Conservation (phyloP, 352 stramenopile genomes). For the Phytophthora fragariae region DNA sequence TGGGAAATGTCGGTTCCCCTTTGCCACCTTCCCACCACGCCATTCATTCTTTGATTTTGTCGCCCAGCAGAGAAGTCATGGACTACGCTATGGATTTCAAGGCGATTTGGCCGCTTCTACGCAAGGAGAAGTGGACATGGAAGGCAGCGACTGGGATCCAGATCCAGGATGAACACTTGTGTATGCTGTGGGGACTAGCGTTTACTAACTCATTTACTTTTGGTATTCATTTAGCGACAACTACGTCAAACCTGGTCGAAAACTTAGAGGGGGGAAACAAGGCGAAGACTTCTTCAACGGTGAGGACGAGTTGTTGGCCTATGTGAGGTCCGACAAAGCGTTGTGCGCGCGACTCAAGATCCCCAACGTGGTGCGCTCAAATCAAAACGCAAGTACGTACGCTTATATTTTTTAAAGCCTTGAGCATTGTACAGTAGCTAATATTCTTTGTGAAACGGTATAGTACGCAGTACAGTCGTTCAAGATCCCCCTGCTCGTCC, state of each 20-base stretch:
- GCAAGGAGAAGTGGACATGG: background rate
- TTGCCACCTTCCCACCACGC: background rate
- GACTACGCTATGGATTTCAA: background rate
- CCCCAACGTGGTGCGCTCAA: background rate
- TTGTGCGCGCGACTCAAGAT: conserved; percentile 9
- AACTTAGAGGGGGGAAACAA: background rate
- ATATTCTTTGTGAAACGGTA: too few relatives aligned
- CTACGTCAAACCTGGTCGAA: conserved; percentile 9
- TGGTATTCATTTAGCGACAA: background rate
- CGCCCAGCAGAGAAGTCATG: background rate
- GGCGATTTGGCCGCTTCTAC: background rate
- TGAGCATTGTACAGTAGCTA: too few relatives aligned
- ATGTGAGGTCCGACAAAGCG: background rate
- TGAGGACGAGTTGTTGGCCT: background rate
- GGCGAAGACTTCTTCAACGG: conserved; percentile 16
- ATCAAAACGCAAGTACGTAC: background rate
- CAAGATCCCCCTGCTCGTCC: background rate
- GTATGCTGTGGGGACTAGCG: background rate
- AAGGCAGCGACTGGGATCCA: background rate
- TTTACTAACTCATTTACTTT: background rate
- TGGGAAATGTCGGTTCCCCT: background rate
- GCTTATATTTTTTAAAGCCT: too few relatives aligned
- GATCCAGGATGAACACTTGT: background rate
- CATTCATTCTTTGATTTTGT: background rate
- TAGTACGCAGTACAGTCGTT: background rate